Percentiles rank a stretch among this genome's conserved stretches.
Conservation (phyloP, 2,329 filamentous ascomycete species). For the Nakataea oryzae region DNA sequence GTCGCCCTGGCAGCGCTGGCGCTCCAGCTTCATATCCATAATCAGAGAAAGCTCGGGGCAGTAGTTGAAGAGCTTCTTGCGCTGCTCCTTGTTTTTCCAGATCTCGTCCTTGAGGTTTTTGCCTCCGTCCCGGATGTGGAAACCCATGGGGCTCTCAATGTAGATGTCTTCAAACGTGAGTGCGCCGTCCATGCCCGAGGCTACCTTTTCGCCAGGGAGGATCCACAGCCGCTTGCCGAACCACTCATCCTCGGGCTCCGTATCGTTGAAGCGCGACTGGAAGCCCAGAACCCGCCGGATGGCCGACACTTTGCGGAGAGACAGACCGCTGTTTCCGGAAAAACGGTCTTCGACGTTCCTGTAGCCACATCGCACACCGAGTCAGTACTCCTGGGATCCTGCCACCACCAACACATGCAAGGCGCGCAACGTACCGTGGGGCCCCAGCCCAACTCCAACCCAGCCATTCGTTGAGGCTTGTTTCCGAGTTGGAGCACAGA, state of each 20-base stretch:
- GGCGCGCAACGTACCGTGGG: slow-evolving; percentile 25
- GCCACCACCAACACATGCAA: background rate
- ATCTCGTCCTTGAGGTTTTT: slow-evolving; percentile 27
- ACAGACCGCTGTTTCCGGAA: slow-evolving; percentile 43
- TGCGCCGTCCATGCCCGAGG: slow-evolving; percentile 26
- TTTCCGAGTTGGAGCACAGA: slow-evolving; percentile 41
- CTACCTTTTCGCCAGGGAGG: slow-evolving; percentile 36
- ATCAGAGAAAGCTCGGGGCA: slow-evolving; percentile 46
- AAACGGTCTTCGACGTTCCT: slow-evolving; percentile 31
- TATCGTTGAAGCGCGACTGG: slow-evolving; percentile 38
- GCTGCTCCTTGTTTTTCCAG: slow-evolving; percentile 32
- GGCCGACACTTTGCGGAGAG: slow-evolving; percentile 39
- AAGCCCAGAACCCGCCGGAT: slow-evolving; percentile 36
- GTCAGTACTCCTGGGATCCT: background rate
- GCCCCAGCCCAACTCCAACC: slow-evolving; percentile 44
- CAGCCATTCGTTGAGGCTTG: slow-evolving; percentile 41
- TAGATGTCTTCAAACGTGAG: slow-evolving; percentile 40
- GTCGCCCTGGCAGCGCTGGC: slow-evolving; percentile 31
- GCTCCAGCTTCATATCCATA: slow-evolving; percentile 45
- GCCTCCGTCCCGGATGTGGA: slow-evolving; percentile 36
- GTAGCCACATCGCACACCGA: background rate
- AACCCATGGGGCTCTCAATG: slow-evolving; percentile 41
- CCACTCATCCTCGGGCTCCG: slow-evolving; percentile 45
- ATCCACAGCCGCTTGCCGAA: slow-evolving; percentile 36
- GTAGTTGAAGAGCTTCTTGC: slow-evolving; percentile 40